These are phyloP conservation scores for Agrocybe praecox DNA, from an alignment of 768 basidiomycete species.

Conservation along the genomic window DNA sequence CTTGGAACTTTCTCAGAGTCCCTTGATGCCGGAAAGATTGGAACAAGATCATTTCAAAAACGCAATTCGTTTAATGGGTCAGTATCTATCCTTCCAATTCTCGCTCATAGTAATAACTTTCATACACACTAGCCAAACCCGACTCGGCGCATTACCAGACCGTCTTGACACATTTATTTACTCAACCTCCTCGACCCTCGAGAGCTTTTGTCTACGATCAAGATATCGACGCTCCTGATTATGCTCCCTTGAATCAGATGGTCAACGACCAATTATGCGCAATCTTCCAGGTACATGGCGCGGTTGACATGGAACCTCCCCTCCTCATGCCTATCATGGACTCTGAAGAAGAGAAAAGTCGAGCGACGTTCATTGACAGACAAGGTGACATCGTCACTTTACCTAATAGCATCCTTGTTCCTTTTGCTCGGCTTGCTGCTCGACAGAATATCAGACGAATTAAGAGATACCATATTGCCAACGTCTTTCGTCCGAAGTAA, in stretches of 20 bases:
- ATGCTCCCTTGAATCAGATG: conserved; percentile 69
- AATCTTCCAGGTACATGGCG: conserved; percentile 88
- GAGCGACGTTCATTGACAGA: conserved; percentile 77
- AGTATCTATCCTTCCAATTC: conserved; percentile 18
- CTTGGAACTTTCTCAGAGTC: conserved; percentile 79
- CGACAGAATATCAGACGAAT: conserved; percentile 66
- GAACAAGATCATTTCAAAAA: conserved; percentile 89
- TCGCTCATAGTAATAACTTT: neutral
- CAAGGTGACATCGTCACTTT: conserved; percentile 77
- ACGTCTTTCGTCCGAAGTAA: conserved; percentile 72
- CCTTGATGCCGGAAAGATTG: conserved; percentile 71
- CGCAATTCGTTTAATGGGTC: conserved; percentile 76
- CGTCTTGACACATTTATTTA: conserved; percentile 79
- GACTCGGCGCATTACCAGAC: conserved; percentile 83
- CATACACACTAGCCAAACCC: conserved; percentile 56
- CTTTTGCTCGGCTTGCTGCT: conserved; percentile 85
- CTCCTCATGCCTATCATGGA: conserved; percentile 76
- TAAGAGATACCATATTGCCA: conserved; percentile 81
- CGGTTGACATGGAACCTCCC: conserved; percentile 85
- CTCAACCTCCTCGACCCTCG: conserved; percentile 63
- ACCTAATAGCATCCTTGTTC: conserved; percentile 71
- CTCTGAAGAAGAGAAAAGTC: conserved; percentile 61
- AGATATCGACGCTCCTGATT: conserved; percentile 67
- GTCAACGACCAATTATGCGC: conserved; percentile 77
- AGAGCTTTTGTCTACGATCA: conserved; percentile 77